phyloP scores from a whole-genome alignment of 495 filamentous ascomycete species.

The Penicillium paradoxum region DNA sequence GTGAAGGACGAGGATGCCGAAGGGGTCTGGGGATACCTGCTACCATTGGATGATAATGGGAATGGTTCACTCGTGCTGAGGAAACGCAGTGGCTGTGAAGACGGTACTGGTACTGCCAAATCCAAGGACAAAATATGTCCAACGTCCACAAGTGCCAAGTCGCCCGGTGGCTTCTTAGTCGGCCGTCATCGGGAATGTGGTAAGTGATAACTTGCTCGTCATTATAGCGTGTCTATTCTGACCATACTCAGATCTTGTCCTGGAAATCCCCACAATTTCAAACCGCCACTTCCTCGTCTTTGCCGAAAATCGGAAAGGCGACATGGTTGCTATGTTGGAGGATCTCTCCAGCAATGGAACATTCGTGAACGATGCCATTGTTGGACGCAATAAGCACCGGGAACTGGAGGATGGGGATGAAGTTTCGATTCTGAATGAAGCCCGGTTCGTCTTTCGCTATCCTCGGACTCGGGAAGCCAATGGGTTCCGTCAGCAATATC shows the following conservation, averaged over 20 bases:
- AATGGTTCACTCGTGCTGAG: conserved; percentile 69
- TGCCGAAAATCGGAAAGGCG: conserved; percentile 76
- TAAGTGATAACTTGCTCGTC: conserved; percentile 39
- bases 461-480: conserved; percentile 69
- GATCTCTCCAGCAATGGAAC: conserved; percentile 96
- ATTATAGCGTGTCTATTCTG: background rate
- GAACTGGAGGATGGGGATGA: conserved; percentile 87
- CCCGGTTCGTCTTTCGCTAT: conserved; percentile 85
- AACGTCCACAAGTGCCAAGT: conserved; percentile 34
- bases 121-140: conserved; percentile 29
- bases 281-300: conserved; percentile 94
- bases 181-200: conserved; percentile 93
- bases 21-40: conserved; percentile 92
- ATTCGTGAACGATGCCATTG: conserved; percentile 84
- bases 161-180: conserved; percentile 83
- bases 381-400: conserved; percentile 87
- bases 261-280: conserved; percentile 81
- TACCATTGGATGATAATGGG: conserved; percentile 67
- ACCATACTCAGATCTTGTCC: conserved; percentile 60
- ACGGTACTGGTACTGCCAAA: conserved; percentile 39
- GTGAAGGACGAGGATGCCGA: conserved; percentile 77
- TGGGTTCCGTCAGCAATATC: conserved; percentile 81
- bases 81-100: conserved; percentile 60
- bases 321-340: conserved; percentile 75
- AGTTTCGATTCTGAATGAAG: conserved; percentile 75